Conservation (phyloP, 306 rosid species). For the Biancaea sappan region DNA sequence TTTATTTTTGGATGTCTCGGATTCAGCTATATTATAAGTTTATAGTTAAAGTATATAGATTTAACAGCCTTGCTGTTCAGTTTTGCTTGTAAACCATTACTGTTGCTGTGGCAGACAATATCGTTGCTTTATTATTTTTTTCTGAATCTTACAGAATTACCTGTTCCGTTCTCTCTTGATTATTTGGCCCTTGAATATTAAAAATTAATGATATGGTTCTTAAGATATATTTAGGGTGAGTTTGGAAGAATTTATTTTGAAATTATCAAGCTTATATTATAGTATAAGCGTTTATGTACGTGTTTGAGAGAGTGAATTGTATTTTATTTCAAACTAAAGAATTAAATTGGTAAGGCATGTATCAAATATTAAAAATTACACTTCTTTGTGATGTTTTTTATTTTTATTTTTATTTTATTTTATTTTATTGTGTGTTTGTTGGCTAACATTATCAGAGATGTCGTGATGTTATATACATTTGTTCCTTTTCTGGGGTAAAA, state of each 20-base stretch:
- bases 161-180: background rate
- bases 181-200: no score
- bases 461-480: background rate
- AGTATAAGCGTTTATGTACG: no score
- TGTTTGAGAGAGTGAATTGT: no score
- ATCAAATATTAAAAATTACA: no score
- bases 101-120: background rate
- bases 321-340: no score
- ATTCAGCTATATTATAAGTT: slow-evolving; percentile 5
- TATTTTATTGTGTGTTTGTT: no score
- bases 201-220: no score
- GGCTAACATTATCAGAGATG: background rate
- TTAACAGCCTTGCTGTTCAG: slow-evolving; percentile 12
- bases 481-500: background rate
- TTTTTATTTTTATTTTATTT: background rate
- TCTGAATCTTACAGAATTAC: background rate
- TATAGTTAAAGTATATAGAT: background rate
- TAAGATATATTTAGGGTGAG: no score
- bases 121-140: background rate
- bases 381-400: background rate
- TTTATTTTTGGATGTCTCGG: slow-evolving; percentile 6
- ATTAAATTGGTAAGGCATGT: no score
- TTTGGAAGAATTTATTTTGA: no score
- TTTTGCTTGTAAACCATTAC: slow-evolving; percentile 23
- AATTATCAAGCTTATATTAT: no score